Conservation (phyloP, 2,329 filamentous ascomycete species). For the Eutypa lata region DNA sequence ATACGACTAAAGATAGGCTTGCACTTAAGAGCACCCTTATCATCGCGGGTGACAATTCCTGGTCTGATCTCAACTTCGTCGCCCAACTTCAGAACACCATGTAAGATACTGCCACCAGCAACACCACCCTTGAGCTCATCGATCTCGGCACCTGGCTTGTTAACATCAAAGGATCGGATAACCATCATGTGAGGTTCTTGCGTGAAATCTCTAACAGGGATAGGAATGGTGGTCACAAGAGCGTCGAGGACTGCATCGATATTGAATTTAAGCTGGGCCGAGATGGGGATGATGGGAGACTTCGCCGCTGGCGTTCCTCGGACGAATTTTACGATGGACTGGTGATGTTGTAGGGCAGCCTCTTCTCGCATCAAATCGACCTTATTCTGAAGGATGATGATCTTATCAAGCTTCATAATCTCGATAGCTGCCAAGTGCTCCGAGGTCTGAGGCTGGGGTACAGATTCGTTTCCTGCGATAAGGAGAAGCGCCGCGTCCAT, state of each 20-base stretch:
- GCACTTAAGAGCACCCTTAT: conserved; percentile 90
- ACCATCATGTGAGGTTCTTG: conserved; percentile 97
- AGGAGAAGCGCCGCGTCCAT: conserved; percentile 97
- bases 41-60: conserved; percentile 96
- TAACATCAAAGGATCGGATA: conserved; percentile 98
- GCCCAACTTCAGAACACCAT: conserved; percentile 92
- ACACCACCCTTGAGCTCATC: conserved; percentile 98
- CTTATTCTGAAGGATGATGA: conserved; percentile 99
- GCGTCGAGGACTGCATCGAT: conserved; percentile 97
- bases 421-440: conserved; percentile 99
- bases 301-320: conserved; percentile 94
- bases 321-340: conserved; percentile 98
- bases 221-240: conserved; percentile 91
- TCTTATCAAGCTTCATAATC: conserved; percentile 99
- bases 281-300: conserved; percentile 92
- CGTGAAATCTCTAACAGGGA: conserved; percentile 86
- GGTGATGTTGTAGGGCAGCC: conserved; percentile 87
- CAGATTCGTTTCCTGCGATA: conserved; percentile 97
- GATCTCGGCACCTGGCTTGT: conserved; percentile 98
- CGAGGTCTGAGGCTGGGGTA: conserved; percentile 96
- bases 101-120: conserved; percentile 93
- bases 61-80: conserved; percentile 98
- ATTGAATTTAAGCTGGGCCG: conserved; percentile 98
- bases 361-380: conserved; percentile 98
- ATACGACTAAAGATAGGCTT: conserved; percentile 95